Base-by-base conservation (phyloP, 495 filamentous ascomycete species). In the Aspergillus olivimuriae region DNA sequence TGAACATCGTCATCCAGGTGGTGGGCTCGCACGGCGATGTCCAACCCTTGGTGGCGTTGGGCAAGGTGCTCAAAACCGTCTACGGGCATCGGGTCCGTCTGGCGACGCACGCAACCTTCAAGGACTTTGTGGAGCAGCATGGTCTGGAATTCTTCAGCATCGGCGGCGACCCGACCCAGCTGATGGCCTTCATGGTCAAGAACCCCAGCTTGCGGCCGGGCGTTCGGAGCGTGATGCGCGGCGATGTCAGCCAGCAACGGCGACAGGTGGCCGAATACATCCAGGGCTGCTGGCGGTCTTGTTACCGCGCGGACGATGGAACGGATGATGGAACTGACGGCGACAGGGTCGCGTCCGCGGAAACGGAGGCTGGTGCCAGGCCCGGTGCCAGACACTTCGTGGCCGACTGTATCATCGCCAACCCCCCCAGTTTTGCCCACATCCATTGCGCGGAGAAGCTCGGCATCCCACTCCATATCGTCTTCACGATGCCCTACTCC, bases 121-220 rank as follows among this genome's bases (percentile, higher is more conserved):
- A 21, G 6, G 6, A n/a, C 5, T 23, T 23, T 7, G 35, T 38
- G 3, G 18, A 38, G 19, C n/a, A 17, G 1, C n/a, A 79, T 51
- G 83, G 80, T 0, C 61, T 90, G 7, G 87, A 89, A 52, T 90
- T 89, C 57, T 91, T 87, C 62, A 76, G 65, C 39, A 86, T 90
- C 20, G 86, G 86, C 3, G 86, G 86, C 15, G 83, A 90, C 55
- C 86, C 86, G 3, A 72, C 78, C 0, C 78, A 87, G 48, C 72
- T 92, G 19, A 92, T 92, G 86, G 77, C 82, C 0, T 90, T 86
- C 50, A 89, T 90, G 87, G 85, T 90, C 15, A 87, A 89, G 56
- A 87, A 92, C 57, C 84, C 86, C 4, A 83, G 85, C 1, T 70
- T 92, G 39, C 82, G 89, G 55, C 86, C 86, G 35, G 18, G 20